Conservation (phyloP, 148 eudicot genomes). For the Spergularia bocconei region DNA sequence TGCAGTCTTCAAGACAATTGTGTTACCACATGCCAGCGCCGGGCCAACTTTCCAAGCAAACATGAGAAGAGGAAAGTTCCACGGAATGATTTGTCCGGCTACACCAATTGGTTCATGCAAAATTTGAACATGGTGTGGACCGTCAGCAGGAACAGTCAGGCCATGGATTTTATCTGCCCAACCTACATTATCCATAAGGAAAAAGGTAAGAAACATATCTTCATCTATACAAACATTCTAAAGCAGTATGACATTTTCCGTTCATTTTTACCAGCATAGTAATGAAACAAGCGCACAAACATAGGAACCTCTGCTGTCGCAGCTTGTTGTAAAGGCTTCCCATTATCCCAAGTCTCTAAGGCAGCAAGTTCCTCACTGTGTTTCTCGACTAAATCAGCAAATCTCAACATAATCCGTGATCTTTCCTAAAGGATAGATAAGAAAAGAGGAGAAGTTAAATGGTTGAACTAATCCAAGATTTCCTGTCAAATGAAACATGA, state of each 20-base stretch:
- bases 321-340: conserved; percentile 54
- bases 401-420: conserved; percentile 43
- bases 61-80: conserved; percentile 81
- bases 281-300: conserved; percentile 53
- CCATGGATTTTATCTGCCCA: conserved; percentile 90
- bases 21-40: conserved; percentile 68
- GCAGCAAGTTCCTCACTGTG: conserved; percentile 58
- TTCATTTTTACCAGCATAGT: conserved; percentile 51
- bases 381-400: conserved; percentile 63
- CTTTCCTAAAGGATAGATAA: conserved; percentile 41
- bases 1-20: conserved; percentile 63
- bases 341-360: conserved; percentile 61
- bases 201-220: not conserved
- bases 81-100: conserved; percentile 74
- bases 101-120: conserved; percentile 84
- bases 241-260: not conserved
- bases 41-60: conserved; percentile 79
- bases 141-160: conserved; percentile 69
- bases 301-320: conserved; percentile 41
- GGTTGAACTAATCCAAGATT: not conserved
- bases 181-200: conserved; percentile 33
- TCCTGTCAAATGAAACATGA: not conserved
- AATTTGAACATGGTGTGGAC: conserved; percentile 60
- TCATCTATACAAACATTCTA: not conserved
- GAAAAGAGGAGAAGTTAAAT: not conserved